Percentiles rank a stretch among this genome's conserved stretches.
phyloP scores from a whole-genome alignment of 441 rosid genomes.

The Pelargonium australe region DNA sequence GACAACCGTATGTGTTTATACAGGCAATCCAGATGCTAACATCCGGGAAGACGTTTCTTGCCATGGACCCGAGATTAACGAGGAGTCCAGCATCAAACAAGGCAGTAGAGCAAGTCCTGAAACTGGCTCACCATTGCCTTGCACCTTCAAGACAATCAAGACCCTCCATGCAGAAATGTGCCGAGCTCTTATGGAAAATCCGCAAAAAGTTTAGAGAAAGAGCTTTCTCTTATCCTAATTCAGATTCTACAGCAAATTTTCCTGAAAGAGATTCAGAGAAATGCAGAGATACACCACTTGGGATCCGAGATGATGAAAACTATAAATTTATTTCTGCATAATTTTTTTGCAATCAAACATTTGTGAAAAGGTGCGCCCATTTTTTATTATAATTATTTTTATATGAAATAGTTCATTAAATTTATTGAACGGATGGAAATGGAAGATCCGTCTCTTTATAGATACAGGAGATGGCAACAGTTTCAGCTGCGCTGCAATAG shows the following conservation, averaged over 20 bases:
- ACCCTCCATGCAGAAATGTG: slow-evolving; percentile 72
- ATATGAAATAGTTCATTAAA: no score
- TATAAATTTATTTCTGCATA: slow-evolving; percentile 43
- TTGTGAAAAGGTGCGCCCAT: no score
- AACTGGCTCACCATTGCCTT: slow-evolving; percentile 60
- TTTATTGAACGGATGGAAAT: background rate
- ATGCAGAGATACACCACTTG: slow-evolving; percentile 31
- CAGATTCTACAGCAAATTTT: slow-evolving; percentile 34
- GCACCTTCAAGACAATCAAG: slow-evolving; percentile 46
- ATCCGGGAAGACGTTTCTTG: slow-evolving; percentile 49
- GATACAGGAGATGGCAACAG: background rate
- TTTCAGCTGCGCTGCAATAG: background rate
- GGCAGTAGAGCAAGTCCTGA: slow-evolving; percentile 52
- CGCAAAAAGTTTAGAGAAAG: slow-evolving; percentile 51
- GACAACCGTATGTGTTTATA: slow-evolving; percentile 14
- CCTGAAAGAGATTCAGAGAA: slow-evolving; percentile 31
- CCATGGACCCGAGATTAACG: slow-evolving; percentile 63
- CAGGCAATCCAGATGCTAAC: slow-evolving; percentile 71
- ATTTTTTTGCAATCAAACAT: background rate
- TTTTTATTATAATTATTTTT: no score
- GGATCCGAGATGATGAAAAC: slow-evolving; percentile 38
- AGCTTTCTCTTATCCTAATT: slow-evolving; percentile 21
- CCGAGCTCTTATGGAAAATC: slow-evolving; percentile 61
- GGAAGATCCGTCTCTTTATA: background rate
- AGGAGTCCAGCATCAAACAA: slow-evolving; percentile 55